phyloP scores from a whole-genome alignment of 305 asterid genomes.

The Fraxinus sp. region DNA sequence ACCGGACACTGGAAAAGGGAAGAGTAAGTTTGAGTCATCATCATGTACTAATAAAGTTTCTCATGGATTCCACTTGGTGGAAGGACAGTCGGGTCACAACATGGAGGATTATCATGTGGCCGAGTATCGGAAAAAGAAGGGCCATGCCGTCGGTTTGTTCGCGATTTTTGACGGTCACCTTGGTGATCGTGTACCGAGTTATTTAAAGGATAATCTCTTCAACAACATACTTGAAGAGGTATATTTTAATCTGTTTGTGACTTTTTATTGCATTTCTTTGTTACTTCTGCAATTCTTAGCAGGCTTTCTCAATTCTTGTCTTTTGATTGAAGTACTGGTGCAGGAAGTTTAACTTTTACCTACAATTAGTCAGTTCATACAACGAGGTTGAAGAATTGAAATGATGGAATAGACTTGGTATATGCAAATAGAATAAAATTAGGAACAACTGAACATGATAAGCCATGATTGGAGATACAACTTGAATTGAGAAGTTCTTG shows the following conservation, averaged over 20 bases:
- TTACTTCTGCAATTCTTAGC: neutral
- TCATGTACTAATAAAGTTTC: slow-evolving; percentile 38
- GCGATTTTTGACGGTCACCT: slow-evolving; percentile 88
- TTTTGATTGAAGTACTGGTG: neutral
- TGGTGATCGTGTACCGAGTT: slow-evolving; percentile 77
- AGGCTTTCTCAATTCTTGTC: neutral
- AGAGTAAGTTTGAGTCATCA: slow-evolving; percentile 48
- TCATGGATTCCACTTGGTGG: slow-evolving; percentile 74
- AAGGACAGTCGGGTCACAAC: slow-evolving; percentile 77
- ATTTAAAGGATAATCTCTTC: slow-evolving; percentile 70
- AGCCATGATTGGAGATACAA: neutral
- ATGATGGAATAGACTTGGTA: neutral
- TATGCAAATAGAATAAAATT: neutral
- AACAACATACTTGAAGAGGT: slow-evolving; percentile 77
- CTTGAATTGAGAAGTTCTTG: neutral
- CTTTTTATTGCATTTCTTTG: neutral
- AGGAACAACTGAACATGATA: neutral
- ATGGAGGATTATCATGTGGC: slow-evolving; percentile 95
- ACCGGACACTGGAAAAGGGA: slow-evolving; percentile 77
- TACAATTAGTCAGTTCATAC: neutral
- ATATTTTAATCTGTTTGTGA: slow-evolving; percentile 9
- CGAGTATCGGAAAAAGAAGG: slow-evolving; percentile 53
- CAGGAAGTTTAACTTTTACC: neutral
- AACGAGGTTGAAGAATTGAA: neutral
- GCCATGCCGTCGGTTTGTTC: slow-evolving; percentile 69